Evolutionary conservation across 1,284 basidiomycete species (phyloP), one percentile per base, ranked within the genome.

Genomic region (Tilletia walkeri): DNA sequence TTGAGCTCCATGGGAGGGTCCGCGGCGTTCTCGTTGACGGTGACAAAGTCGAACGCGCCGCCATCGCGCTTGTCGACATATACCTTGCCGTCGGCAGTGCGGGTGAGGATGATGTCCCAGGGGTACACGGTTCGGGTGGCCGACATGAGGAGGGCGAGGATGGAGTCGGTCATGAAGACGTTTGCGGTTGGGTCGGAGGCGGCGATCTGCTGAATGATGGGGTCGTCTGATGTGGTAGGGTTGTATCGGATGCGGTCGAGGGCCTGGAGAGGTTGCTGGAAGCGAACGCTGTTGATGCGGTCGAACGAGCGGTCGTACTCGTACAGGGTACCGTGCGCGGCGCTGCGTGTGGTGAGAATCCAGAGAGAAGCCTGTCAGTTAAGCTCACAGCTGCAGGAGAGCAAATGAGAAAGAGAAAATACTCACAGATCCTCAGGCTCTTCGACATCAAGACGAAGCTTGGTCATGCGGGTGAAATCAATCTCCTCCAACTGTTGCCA

Each of bases 401-500:
- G 50, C 50, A 24, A 47, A 36, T 18, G 61, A 20, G 65, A 38
- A 14, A 24, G 56, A 38, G 66, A 5, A 63, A 24, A 6, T 34
- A 66, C 69, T 45, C 69, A 68, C 48, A 83, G 71, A 56, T 81
- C 81, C 65, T 78, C 68, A 7, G 79, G 74, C 65, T 75, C 77
- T 2, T 76, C 77, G 24, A 99, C 94, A 69, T 94, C 93, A 54
- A 99, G 88, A 70, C 92, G 89, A 74, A 99, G 88, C 86, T 99
- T 99, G 56, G 90, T 86, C 73, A 99, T 87, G 70, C 95, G 91
- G 85, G 91, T 89, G 86, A 98, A 99, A 84, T 98, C 95, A 80
- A 99, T 91, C 86, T 99, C 96, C 86, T 98, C 95, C 68, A 97
- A 87, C 88, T 96, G 91, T 61, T 89, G 86, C 96, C 96, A 99